Evolutionary conservation across 2,329 filamentous ascomycete genomes (phyloP), one percentile per base, ranked within the genome.

Genomic region (Fusarium zealandicum): DNA sequence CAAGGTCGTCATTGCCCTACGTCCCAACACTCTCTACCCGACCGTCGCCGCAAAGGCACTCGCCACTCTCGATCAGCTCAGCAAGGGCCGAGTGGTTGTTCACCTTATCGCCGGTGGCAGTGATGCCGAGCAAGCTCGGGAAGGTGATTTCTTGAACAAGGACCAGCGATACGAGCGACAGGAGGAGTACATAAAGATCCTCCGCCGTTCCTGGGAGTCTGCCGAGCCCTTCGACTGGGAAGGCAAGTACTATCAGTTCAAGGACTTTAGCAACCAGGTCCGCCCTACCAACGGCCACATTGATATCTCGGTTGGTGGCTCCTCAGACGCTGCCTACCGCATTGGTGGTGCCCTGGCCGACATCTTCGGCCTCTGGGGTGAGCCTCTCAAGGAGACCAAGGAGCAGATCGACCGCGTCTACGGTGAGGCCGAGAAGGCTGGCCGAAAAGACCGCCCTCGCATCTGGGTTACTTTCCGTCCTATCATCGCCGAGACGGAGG

Each of bases 391-490:
- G 70, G 84, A 87, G 66, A 86, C 84, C 1, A 83, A 82, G 70
- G 76, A 86, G 63, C 84, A 87, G 67, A 85, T 87, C 59, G 81
- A 84, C 57, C 77, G 78, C 16, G 82, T 87, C 65, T 85, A 85
- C 57, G 81, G 78, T 3, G 83, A 82, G 62, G 80, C 84, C 0
- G 80, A 76, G n/a, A 80, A 80, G 58, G 83, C 83, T 2, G 83
- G 83, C 1, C 78, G 84, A 2, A 57, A 64, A 27, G 83, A 86
- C 57, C 72, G 78, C 0, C 84, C 84, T 6, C 73, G 82, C 4
- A 86, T 87, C 63, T 87, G 84, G 84, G 84, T 87, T 2, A 86
- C 84, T 0, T 86, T 86, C 77, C 77, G 84, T 3, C 84, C 84
- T 3, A 86, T 87, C 53, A 63, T 80, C 0, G 83, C 83, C 1